Conservation (phyloP, 345 rosid genomes). For the Heritiera littoralis region DNA sequence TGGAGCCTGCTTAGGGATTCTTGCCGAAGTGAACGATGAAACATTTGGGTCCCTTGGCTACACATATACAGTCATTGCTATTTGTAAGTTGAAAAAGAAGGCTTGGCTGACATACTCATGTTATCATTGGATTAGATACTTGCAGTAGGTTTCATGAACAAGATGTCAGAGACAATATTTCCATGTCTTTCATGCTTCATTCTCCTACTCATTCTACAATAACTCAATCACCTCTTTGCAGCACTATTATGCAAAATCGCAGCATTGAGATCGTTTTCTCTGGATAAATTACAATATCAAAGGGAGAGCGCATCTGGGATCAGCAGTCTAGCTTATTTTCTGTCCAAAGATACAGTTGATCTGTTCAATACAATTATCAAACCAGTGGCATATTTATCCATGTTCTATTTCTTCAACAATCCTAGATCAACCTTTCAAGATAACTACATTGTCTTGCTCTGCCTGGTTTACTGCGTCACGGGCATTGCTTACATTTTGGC, state of each 20-base stretch:
- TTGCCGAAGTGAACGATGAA: conserved; percentile 76
- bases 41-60: conserved; percentile 74
- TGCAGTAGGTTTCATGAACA: background rate
- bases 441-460: conserved; percentile 62
- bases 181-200: background rate
- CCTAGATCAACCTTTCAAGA: conserved; percentile 78
- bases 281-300: conserved; percentile 69
- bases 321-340: conserved; percentile 79
- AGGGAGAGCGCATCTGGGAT: conserved; percentile 83
- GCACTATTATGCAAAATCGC: conserved; percentile 82
- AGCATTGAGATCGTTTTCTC: conserved; percentile 73
- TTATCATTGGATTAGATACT: background rate
- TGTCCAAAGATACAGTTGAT: conserved; percentile 78
- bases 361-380: conserved; percentile 67
- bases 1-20: conserved; percentile 89
- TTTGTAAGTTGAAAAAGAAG: conserved; percentile 60
- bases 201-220: background rate
- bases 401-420: conserved; percentile 91
- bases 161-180: background rate
- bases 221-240: conserved; percentile 35
- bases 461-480: conserved; percentile 85
- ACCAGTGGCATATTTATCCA: conserved; percentile 80
- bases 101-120: background rate
- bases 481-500: conserved; percentile 87
- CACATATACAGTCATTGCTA: conserved; percentile 78